phyloP scores from a whole-genome alignment of 73 alveolate genomes.

The Blepharisma stoltei region DNA sequence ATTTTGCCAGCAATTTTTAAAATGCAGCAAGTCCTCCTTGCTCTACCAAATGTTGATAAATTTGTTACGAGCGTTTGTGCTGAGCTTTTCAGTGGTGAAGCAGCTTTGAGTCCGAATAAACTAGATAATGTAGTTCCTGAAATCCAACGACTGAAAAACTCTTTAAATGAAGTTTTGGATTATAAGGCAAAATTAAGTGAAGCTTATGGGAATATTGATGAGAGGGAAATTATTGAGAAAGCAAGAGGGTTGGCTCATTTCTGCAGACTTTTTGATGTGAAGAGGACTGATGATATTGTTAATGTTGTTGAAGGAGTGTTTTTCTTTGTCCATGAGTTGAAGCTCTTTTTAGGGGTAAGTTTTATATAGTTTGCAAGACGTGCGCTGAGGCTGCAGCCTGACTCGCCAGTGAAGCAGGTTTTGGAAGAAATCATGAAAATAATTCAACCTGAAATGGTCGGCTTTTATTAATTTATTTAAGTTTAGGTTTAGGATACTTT shows the following conservation, averaged over 20 bases:
- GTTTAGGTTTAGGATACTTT: background rate
- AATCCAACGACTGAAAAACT: background rate
- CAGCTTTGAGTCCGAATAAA: background rate
- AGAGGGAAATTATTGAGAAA: background rate
- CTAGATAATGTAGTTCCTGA: background rate
- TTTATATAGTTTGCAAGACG: background rate
- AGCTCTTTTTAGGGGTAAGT: conserved; percentile 18
- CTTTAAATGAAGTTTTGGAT: background rate
- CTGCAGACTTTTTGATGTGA: conserved; percentile 8
- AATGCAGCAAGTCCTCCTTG: conserved; percentile 16
- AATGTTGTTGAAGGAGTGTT: background rate
- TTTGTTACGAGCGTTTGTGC: background rate
- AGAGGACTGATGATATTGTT: background rate
- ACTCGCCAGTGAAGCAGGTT: conserved; percentile 1
- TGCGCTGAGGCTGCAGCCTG: conserved; percentile 24
- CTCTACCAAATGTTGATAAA: conserved; percentile 3
- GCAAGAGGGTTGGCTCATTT: conserved; percentile 1
- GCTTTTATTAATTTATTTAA: conserved; percentile 5
- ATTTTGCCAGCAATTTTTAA: background rate
- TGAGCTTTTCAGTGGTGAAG: conserved; percentile 6
- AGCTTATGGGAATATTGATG: background rate
- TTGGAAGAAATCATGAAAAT: conserved; percentile 22
- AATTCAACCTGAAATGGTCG: conserved; percentile 18
- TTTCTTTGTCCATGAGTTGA: conserved; percentile 29
- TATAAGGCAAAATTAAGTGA: no score